Evolutionary conservation across 129 eudicot species (phyloP), one percentile per base, ranked within the genome.

Genomic region (Glebionis coronaria): DNA sequence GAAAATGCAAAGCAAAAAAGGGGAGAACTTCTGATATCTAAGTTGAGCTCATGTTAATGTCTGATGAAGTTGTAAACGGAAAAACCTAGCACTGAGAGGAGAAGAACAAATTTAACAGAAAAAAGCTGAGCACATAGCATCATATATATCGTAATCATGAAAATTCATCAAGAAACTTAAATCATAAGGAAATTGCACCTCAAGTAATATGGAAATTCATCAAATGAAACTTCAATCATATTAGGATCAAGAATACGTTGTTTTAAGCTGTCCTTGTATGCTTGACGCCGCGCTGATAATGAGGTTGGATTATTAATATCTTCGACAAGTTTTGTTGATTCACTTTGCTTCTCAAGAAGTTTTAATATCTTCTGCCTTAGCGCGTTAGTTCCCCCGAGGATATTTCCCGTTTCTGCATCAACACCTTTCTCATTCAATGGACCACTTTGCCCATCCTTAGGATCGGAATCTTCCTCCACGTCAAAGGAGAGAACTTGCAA

Each of bases 181-280:
- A 31, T 31, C 40, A 31, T 31, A 31, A 31, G 40, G 4, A 49
- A 49, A 49, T 38, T 47, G 47, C 77, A 88, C 96, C 91, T 85
- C 61, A 88, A 31, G 69, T 82, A 88, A 79, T 88, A 85, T 3
- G 96, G 96, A 61, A 88, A 88, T 61, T 76, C 69, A 25, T 88
- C 88, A 72, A 85, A 78, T 38, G 91, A 84, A 44, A 80, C 85
- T 62, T 80, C 91, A 16, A 88, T 80, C 15, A 52, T 53, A 25
- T 72, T 57, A 52, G 88, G 62, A 59, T 62, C 71, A 15, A 88
- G 46, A 15, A 85, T 21, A 19, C 84, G 79, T 62, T 85, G 69
- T 53, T 71, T 82, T 72, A 88, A 76, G 42, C 70, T 67, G 45
- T 84, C 96, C 62, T 85, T 82, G 56, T 64, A 85, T 1, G 73